Percentiles rank a stretch among this genome's conserved stretches.
Conservation (phyloP, 768 basidiomycete genomes). For the Collybia mongolica region DNA sequence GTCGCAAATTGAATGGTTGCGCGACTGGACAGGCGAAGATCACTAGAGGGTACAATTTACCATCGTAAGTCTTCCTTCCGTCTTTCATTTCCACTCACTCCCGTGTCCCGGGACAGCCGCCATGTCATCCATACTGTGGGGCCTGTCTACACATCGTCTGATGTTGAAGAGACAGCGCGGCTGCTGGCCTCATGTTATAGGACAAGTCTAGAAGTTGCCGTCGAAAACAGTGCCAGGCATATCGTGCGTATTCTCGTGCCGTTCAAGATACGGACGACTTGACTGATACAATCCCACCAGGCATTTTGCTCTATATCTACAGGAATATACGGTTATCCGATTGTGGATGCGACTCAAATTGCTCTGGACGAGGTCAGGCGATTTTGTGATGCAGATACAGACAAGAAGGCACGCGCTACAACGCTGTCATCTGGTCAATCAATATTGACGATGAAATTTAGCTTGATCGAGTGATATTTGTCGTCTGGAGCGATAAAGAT, state of each 20-base stretch:
- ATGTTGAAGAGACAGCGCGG: constrained; percentile 42
- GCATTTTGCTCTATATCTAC: constrained; percentile 84
- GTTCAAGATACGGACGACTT: neutral
- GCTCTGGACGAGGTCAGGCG: constrained; percentile 59
- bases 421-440: neutral
- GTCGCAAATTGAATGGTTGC: constrained; percentile 64
- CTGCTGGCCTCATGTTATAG: constrained; percentile 70
- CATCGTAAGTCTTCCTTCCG: constrained; percentile 52
- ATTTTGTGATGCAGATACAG: constrained; percentile 54
- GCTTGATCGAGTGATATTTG: constrained; percentile 76
- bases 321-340: constrained; percentile 77
- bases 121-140: constrained; percentile 84
- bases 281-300: constrained; percentile 29
- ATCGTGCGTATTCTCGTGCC: constrained; percentile 46
- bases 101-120: constrained; percentile 29
- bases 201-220: constrained; percentile 60
- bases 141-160: constrained; percentile 53
- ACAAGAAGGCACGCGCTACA: constrained; percentile 36
- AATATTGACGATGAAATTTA: constrained; percentile 17
- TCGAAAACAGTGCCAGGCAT: constrained; percentile 57
- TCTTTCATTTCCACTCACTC: constrained; percentile 2
- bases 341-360: constrained; percentile 67
- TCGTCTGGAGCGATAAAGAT: constrained; percentile 69
- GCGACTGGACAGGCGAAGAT: constrained; percentile 76
- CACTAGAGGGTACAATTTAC: constrained; percentile 73